A percentile compares a stretch with the other conserved stretches of the same genome.
These are phyloP conservation scores for Cladosporium sp. DNA, from an alignment of 2,329 filamentous ascomycete genomes.

Conservation along the genomic window DNA sequence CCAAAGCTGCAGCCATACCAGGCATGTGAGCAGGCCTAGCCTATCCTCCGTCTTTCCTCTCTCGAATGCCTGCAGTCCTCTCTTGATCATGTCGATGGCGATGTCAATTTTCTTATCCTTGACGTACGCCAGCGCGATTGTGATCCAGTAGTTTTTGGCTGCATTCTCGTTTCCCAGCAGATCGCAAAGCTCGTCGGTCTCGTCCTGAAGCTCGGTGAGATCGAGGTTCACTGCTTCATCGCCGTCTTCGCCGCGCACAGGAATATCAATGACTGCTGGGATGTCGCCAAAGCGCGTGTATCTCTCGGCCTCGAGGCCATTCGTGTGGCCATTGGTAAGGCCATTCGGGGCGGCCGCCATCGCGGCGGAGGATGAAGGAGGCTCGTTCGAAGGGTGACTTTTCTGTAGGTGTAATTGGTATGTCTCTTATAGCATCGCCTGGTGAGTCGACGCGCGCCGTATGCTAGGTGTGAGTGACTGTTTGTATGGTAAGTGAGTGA, in stretches of 20 bases:
- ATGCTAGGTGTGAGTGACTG: background rate
- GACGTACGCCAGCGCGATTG: constrained; percentile 92
- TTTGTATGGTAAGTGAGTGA: background rate
- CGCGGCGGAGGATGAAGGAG: constrained; percentile 18
- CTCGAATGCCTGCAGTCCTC: constrained; percentile 66
- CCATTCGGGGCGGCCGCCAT: constrained; percentile 43
- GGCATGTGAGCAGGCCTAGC: constrained; percentile 74
- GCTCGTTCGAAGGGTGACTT: constrained; percentile 5
- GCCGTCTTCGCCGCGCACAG: constrained; percentile 57
- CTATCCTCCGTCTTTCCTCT: constrained; percentile 70
- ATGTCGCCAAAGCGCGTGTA: constrained; percentile 57
- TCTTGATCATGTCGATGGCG: constrained; percentile 65
- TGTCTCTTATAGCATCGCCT: too few relatives aligned
- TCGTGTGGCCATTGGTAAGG: constrained; percentile 37
- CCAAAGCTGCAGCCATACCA: constrained; percentile 88
- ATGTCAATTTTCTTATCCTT: constrained; percentile 93
- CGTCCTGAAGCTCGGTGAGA: constrained; percentile 84
- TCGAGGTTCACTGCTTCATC: constrained; percentile 84
- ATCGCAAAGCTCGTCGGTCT: constrained; percentile 87
- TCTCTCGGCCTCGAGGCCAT: constrained; percentile 16
- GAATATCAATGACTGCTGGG: constrained; percentile 60
- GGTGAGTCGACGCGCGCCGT: background rate
- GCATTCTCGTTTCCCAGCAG: constrained; percentile 92
- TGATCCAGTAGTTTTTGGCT: constrained; percentile 93
- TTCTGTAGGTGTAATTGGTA: background rate